Base-by-base conservation (phyloP, 352 stramenopile species). In the Phytophthora litchii region DNA sequence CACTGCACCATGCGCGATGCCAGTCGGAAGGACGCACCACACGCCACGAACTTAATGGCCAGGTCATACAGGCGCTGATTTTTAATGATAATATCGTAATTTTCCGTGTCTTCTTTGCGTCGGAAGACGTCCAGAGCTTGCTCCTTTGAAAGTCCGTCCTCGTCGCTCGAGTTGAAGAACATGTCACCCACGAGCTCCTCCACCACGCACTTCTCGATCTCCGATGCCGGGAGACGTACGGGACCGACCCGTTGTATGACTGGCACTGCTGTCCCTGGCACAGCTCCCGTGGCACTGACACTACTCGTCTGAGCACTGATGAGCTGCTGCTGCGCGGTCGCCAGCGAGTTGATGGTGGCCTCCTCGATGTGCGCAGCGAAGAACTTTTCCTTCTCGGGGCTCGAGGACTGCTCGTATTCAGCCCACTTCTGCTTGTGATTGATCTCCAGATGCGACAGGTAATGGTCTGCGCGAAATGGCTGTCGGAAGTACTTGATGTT, bases 401-500 rank as follows among this genome's bases (percentile, higher is more conserved):
- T 70, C 5, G 72, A 68, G n/a, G 70, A 70, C 17, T 71, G 69
- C 51, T 87, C 74, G 60, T 89, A 89, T 52, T 81, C 76, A 51
- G 64, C 50, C 80, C 80, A 89, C 45, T 84, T 83, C n/a, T 56
- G 38, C 57, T 72, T 76, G 68, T 89, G 80, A 53, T 89, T 85
- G 57, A 88, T 86, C 69, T 86, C 74, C 23, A 89, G 45, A 36
- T 89, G 80, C 35, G 74, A 87, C 20, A 85, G 64, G 46, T 88
- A 89, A 52, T 89, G 78, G 57, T 89, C 80, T 2, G 80, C 74
- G 34, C 80, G 80, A 58, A 89, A 89, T 0, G 77, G 76, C 61
- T 83, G 72, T 1, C 77, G 72, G 46, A 87, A 89, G 65, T 89
- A 87, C 72, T 89, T 89, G 67, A 87, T 84, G 46, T 89, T 89